phyloP scores from a whole-genome alignment of 2,329 filamentous ascomycete species.

The Eutypa lata region DNA sequence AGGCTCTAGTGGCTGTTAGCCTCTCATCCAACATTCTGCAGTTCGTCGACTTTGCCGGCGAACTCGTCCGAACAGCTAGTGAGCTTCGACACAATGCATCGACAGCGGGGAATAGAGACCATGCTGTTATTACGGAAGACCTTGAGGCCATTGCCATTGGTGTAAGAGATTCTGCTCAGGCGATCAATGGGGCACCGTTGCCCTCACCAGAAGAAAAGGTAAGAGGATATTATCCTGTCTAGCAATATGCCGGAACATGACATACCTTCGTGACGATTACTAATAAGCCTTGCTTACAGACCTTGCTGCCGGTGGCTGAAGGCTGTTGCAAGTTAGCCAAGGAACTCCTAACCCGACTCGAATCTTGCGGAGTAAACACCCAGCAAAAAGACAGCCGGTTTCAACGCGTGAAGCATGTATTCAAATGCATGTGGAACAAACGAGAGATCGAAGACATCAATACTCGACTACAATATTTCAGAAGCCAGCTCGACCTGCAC shows the following conservation, averaged over 20 bases:
- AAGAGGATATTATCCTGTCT: too few species aligned
- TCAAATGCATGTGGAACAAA: conserved; percentile 13
- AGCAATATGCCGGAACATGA: too few species aligned
- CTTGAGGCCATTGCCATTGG: conserved; percentile 9
- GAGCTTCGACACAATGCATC: conserved; percentile 15
- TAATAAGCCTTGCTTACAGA: conserved; percentile 1
- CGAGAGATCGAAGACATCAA: conserved; percentile 14
- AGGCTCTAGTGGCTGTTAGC: conserved; percentile 15
- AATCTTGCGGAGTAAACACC: conserved; percentile 8
- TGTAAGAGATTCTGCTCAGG: conserved; percentile 9
- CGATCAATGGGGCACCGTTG: conserved; percentile 6
- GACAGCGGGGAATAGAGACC: conserved; percentile 12
- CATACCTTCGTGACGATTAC: too few species aligned
- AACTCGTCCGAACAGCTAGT: conserved; percentile 11
- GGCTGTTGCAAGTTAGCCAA: conserved; percentile 13
- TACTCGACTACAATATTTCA: conserved; percentile 9
- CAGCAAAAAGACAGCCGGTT: conserved; percentile 3
- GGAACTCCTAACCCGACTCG: conserved; percentile 10
- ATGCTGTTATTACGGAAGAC: conserved; percentile 9
- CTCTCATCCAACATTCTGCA: conserved; percentile 19
- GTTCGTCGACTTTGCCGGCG: conserved; percentile 13
- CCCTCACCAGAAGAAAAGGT: conserved; percentile 9
- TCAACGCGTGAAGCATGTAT: conserved; percentile 7
- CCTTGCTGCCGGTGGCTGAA: conserved; percentile 11
- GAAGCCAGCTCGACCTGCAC: conserved; percentile 10